Evolutionary conservation across 2,329 filamentous ascomycete species (phyloP).

Genomic region (Fusarium longipes): DNA sequence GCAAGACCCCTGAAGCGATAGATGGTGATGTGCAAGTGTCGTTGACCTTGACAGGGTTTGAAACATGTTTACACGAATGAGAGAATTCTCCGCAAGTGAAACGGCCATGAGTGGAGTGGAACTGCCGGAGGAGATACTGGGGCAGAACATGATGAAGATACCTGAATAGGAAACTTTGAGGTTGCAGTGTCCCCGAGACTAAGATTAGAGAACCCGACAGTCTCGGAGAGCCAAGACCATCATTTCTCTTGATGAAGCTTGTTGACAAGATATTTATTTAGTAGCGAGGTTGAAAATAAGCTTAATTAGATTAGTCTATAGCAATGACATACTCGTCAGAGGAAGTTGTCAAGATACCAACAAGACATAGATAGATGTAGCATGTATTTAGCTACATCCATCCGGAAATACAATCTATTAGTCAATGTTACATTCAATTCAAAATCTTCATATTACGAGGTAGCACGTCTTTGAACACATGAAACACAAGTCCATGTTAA

Average conservation of each 20-base stretch:
- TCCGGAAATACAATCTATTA: background rate
- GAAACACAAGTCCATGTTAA: conserved; percentile 4
- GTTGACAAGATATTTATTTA: background rate
- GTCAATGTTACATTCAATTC: background rate
- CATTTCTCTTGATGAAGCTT: background rate
- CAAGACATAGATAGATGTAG: background rate
- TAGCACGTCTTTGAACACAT: background rate
- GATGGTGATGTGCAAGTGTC: conserved; percentile 15
- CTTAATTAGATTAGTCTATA: background rate
- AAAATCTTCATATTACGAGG: background rate
- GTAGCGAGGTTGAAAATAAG: background rate
- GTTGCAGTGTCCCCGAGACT: background rate
- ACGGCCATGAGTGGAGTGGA: conserved; percentile 15
- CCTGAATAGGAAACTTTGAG: background rate
- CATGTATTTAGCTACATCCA: too few relatives aligned
- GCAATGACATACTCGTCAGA: background rate
- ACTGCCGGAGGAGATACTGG: conserved; percentile 1
- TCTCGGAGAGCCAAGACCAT: background rate
- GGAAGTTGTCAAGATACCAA: background rate
- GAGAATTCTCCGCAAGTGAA: conserved; percentile 39
- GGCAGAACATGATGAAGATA: background rate
- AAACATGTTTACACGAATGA: conserved; percentile 40
- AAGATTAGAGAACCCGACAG: background rate
- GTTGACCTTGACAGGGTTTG: conserved; percentile 1
- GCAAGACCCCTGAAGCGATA: conserved; percentile 4